These are phyloP conservation scores for Takashimella koratensis DNA, from an alignment of 1,284 basidiomycete genomes.

Conservation along the genomic window DNA sequence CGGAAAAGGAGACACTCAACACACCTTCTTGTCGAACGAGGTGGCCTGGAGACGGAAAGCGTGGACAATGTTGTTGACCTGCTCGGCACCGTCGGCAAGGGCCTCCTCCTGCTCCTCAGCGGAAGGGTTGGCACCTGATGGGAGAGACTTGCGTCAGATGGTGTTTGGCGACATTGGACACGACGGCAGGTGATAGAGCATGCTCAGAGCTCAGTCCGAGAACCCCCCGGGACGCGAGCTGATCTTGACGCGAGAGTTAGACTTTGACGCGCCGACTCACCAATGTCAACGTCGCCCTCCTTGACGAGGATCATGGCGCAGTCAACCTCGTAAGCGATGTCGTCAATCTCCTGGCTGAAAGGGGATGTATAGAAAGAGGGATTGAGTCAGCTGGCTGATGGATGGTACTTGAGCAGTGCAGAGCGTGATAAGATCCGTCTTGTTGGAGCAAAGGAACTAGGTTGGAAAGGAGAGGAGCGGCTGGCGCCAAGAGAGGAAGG, in stretches of 20 bases:
- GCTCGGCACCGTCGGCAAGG: conserved; percentile 69
- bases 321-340: conserved; percentile 87
- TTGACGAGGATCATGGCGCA: conserved; percentile 72
- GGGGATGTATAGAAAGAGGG: too few species aligned
- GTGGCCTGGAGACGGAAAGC: conserved; percentile 87
- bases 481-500: too few species aligned
- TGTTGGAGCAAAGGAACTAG: background rate
- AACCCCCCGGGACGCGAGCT: too few species aligned
- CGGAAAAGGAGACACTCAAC: conserved; percentile 1
- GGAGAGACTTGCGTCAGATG: background rate
- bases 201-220: too few species aligned
- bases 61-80: conserved; percentile 89
- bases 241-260: conserved; percentile 2
- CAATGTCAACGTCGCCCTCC: conserved; percentile 86
- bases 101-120: conserved; percentile 82
- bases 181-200: conserved; percentile 6
- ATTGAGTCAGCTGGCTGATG: too few species aligned
- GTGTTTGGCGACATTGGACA: conserved; percentile 3
- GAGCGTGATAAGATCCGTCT: too few species aligned
- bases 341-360: conserved; percentile 72
- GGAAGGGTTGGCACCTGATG: conserved; percentile 82
- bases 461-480: too few species aligned
- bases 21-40: conserved; percentile 81
- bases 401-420: too few species aligned
- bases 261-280: conserved; percentile 51